Conservation (phyloP, 169 alveolate genomes). For the Cryptosporidium sp. region DNA sequence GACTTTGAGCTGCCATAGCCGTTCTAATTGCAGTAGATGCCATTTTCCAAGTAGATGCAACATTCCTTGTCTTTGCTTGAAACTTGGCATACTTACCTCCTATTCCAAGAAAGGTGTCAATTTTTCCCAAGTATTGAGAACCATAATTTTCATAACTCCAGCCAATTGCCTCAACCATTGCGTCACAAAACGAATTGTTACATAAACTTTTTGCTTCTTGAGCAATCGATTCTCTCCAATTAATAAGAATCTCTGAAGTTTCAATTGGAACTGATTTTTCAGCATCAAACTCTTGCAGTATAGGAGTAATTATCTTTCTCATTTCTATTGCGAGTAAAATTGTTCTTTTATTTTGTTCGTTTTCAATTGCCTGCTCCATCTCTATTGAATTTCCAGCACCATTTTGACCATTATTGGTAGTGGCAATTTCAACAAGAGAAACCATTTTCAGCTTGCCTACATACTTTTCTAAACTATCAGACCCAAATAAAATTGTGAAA, state of each 20-base stretch:
- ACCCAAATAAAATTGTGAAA: constrained; percentile 90
- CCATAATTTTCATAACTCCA: constrained; percentile 92
- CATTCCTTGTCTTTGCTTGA: constrained; percentile 85
- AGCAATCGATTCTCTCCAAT: constrained; percentile 82
- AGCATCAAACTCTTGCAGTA: constrained; percentile 61
- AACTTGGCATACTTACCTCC: constrained; percentile 87
- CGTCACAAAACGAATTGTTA: constrained; percentile 87
- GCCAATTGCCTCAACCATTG: constrained; percentile 89
- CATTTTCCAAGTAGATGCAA: constrained; percentile 84
- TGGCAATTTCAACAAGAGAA: constrained; percentile 84
- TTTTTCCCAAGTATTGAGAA: constrained; percentile 87
- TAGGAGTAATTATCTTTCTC: constrained; percentile 74
- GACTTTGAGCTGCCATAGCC: constrained; percentile 84
- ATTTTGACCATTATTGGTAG: background rate
- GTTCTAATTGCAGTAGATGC: constrained; percentile 84
- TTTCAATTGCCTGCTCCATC: constrained; percentile 46
- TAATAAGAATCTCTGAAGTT: constrained; percentile 68
- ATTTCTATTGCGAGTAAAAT: constrained; percentile 86
- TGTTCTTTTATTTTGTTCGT: constrained; percentile 84
- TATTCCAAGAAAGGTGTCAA: constrained; percentile 86
- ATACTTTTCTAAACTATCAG: constrained; percentile 89
- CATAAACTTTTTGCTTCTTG: constrained; percentile 85
- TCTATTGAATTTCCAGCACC: background rate
- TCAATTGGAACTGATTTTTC: constrained; percentile 54
- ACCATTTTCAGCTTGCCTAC: constrained; percentile 90